Base-by-base conservation (phyloP, 768 basidiomycete species). In the Boletus rubropictus region DNA sequence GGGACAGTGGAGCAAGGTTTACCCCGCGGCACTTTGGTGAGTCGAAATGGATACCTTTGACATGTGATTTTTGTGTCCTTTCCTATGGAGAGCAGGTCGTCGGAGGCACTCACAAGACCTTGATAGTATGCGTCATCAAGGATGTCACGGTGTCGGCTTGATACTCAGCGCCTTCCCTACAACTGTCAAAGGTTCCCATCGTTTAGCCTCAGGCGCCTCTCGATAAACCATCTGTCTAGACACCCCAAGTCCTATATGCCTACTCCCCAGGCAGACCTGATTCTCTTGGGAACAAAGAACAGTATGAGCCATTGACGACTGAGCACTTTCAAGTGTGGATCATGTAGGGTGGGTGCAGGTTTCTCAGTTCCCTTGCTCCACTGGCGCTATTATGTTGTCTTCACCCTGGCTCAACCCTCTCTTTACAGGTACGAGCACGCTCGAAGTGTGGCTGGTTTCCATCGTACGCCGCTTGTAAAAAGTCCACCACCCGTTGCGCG, bases 61-160 rank as follows among this genome's bases (percentile, higher is more conserved):
- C 42, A 34, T 46, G 42, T 20, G 42, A 39, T 37, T 27, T 32
- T 35, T 17, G 18, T 24, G 1, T n/a, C 17, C 10, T 25, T 44
- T 43, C 36, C 24, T 33, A 35, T 39, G 28, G 14, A 10, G 33
- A 22, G 1, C 8, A 18, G 32, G 44, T 17, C 47, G 21, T 48
- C 42, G 39, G 40, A 9, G 31, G 37, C 39, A 33, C 37, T 56
- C 48, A n/a, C 21, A n/a, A 15, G 8, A 4, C 8, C 5, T 22
- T 15, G 22, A 41, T 18, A 12, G 1, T 28, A n/a, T 39, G 35
- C 9, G 29, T 28, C 7, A 11, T 25, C 35, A 17, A 20, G 29
- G 14, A 41, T 58, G 58, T 53, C 43, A 11, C 22, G 9, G n/a
- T 60, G 46, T 36, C 39, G 43, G 25, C 21, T 39, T 21, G 22